A percentile compares a stretch with the other conserved stretches of the same genome.
Evolutionary conservation across 345 rosid genomes (phyloP).

Genomic region (Mallotus nudiflorus): DNA sequence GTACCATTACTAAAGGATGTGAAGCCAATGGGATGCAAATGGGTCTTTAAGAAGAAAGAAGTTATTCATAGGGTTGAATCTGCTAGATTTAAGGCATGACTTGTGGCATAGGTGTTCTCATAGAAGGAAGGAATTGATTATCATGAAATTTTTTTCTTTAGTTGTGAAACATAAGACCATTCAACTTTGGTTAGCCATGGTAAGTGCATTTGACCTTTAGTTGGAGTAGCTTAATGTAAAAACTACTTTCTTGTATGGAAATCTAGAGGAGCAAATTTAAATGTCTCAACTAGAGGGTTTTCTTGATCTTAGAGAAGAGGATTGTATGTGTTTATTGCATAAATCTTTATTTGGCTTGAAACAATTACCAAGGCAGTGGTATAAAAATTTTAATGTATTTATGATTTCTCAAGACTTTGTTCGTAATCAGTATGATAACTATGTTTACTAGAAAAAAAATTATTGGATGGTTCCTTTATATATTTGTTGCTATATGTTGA

Average conservation of each 20-base stretch:
- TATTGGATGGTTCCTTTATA: not conserved
- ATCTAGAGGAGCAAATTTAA: not conserved
- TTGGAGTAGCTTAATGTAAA: not conserved
- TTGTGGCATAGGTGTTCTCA: not conserved
- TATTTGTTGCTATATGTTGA: not conserved
- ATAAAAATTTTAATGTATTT: conserved; percentile 3
- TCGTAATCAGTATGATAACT: no score
- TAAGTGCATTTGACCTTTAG: not conserved
- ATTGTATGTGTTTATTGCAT: not conserved
- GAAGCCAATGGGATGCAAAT: not conserved
- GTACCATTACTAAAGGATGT: not conserved
- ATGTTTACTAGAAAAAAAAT: no score
- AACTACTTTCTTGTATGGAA: not conserved
- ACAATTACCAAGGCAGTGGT: not conserved
- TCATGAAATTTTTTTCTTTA: not conserved
- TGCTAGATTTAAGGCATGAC: not conserved
- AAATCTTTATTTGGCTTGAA: conserved; percentile 3
- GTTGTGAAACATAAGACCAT: not conserved
- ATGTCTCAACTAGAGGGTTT: not conserved
- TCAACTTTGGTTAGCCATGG: not conserved
- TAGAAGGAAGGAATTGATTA: not conserved
- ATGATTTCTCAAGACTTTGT: not conserved
- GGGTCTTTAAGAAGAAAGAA: not conserved
- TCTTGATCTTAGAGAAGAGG: not conserved
- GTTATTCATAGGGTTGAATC: not conserved